Evolutionary conservation across 345 rosid genomes (phyloP), one percentile per base, ranked within the genome.

Genomic region (Pistacia integerrima): DNA sequence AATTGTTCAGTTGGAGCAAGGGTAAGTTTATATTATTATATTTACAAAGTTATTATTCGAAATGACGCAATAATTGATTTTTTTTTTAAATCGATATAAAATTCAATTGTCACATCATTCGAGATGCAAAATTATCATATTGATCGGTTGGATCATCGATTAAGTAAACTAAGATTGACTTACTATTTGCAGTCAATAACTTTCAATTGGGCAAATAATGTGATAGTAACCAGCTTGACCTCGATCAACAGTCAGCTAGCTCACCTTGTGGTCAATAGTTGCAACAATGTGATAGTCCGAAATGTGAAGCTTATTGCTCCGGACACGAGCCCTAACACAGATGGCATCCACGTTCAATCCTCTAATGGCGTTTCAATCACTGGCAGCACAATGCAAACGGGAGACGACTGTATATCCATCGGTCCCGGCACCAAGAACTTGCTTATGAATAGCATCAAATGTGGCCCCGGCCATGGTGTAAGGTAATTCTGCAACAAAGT

Each of bases 391-490:
- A 84, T 90, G 44, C 76, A 74, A 64, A 90, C 94, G 0, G 94
- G 92, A 7, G 92, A 90, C 28, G 94, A 90, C 52, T 88, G 94
- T 70, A 68, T 88, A 66, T 88, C 94, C 0, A 78, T 90, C 11
- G 90, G 92, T 20, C 88, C 87, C 0, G 94, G 92, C 35, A 79
- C 90, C 38, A 76, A 82, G 46, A 82, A 87, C 67, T 55, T 87
- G 12, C 80, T 87, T 87, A 80, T 90, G 33, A 86, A 88, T 73
- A 69, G 82, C 52, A 61, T 88, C 38, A 57, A 76, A 0, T 90
- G 94, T 41, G 94, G 94, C 48, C 94, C 94, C 4, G 94, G 92
- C 9, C 94, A 90, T 62, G 91, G 93, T 11, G 86, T 90, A 66
- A 89, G 90, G 86, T 86, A 65, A 49, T 49, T 49, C 54, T 49